Evolutionary conservation across 331 rosid genomes (phyloP), one percentile per base, ranked within the genome.

Genomic region (Prunus yedoensis): DNA sequence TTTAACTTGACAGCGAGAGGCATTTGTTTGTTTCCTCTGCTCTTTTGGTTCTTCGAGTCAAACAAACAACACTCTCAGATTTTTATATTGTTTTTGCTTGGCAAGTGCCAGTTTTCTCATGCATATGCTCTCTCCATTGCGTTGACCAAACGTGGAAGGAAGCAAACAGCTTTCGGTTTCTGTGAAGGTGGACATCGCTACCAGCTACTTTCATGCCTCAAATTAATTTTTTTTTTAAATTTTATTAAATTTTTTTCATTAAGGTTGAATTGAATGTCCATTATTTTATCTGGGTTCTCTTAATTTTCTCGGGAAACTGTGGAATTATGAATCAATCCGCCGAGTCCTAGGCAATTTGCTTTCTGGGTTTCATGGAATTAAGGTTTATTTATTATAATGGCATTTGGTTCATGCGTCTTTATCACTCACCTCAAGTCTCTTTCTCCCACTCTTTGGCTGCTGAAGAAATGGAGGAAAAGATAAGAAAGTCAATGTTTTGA

Each of bases 281-380:
- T 6, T 5, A 78, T 76, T 73, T 83, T 77, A 80, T 61, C 72
- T 30, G 76, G 76, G 78, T 66, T 73, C 58, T 83, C 27, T 67
- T 75, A 67, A 21, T 54, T 77, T 84, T 72, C 68, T n/a, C 12
- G 18, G 38, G 41, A 74, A 74, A 71, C 23, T 43, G 45, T 76
- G 25, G 68, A 64, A 73, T 65, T 78, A 60, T 54, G 43, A 13
- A 41, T 3, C 41, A 41, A 35, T 68, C 27, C 56, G 27, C 65
- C 58, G 68, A 10, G 21, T 47, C 52, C 1, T 47, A 23, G 3
- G 21, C 25, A 57, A 61, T 38, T 63, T 59, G 17, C 30, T 11
- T 66, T 66, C 51, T 76, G 74, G 74, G 59, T 17, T 52, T 65
- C 43, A 45, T 64, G 3, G 20, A 75, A 53, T 59, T 70, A 20